Base-by-base conservation (phyloP, 75 land plant genomes). In the Adiantum capillusveneris region DNA sequence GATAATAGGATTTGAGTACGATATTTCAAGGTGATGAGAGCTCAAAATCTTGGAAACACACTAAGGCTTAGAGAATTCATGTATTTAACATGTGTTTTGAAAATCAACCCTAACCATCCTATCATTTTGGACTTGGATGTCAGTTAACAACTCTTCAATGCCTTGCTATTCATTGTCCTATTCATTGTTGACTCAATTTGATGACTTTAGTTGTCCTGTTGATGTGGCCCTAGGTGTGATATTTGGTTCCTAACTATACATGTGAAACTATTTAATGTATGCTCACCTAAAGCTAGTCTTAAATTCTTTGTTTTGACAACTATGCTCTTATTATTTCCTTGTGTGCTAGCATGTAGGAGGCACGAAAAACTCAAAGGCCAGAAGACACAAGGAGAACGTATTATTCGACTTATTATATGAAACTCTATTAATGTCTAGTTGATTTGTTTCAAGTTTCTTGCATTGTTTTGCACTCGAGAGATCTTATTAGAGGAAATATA, bases 341-440 rank as follows among this genome's bases (percentile, higher is more conserved):
- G 3, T 34, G 3, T 34, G 37, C 37, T 34, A n/a, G n/a, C n/a
- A 5, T 34, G 37, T 27, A 53, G 55, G 55, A 22, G 18, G 55
- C 55, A 18, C 25, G 55, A 26, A 53, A 24, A 12, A 24, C 28
- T 53, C 27, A 27, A 24, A 24, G 55, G 29, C 28, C 63, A 20
- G 88, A n/a, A n/a, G 81, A 29, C 84, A 88, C 14, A 70, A 77
- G 64, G 71, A 84, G 58, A 86, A 83, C 24, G 79, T 84, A 20
- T n/a, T n/a, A n/a, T n/a, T n/a, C n/a, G 87, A 90, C 73, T 86
- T 95, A 21, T 58, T 95, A 34, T 90, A 74, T 64, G 92, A 95
- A 29, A 73, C 99, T 34, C 88, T 97, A 36, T 71, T 85, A 1
- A 60, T 95, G 39, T 79, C 99, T 43, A 95, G 99, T 73, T 97